Conservation (phyloP, 176 grass and related monocot genomes). For the Carex parvula region DNA sequence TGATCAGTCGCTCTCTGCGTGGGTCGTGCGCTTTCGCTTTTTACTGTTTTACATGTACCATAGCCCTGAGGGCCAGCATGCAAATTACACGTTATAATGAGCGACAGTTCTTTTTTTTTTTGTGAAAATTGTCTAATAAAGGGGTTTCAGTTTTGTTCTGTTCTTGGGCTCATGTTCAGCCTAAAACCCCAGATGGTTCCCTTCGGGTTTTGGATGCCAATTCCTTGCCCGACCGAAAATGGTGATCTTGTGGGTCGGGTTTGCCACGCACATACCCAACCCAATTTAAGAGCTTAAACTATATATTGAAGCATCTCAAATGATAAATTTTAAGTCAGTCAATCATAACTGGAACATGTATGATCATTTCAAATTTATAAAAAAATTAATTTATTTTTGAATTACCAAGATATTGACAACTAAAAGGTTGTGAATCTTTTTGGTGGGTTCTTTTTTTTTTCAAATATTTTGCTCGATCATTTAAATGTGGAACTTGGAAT, state of each 20-base stretch:
- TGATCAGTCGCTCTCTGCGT: constrained; percentile 21
- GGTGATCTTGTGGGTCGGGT: background rate
- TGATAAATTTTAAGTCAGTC: too few relatives aligned
- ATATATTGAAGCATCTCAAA: too few relatives aligned
- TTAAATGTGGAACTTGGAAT: too few relatives aligned
- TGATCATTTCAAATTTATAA: too few relatives aligned
- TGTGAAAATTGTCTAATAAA: constrained; percentile 5
- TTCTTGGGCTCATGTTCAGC: background rate
- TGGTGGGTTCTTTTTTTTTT: too few relatives aligned
- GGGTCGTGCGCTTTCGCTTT: constrained; percentile 13
- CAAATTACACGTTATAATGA: constrained; percentile 12
- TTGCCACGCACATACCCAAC: background rate
- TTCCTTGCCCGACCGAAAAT: background rate
- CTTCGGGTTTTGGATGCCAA: background rate
- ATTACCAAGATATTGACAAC: too few relatives aligned
- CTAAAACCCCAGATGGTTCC: background rate
- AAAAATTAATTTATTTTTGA: too few relatives aligned
- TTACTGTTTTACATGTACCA: constrained; percentile 19
- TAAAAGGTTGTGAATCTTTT: too few relatives aligned
- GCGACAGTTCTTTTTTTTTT: background rate
- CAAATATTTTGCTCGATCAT: too few relatives aligned
- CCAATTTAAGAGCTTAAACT: too few relatives aligned
- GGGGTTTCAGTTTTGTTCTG: background rate
- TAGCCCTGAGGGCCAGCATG: background rate
- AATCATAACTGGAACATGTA: too few relatives aligned